These are phyloP conservation scores for Calycina herbarum DNA, from an alignment of 2,329 filamentous ascomycete genomes.

Conservation along the genomic window DNA sequence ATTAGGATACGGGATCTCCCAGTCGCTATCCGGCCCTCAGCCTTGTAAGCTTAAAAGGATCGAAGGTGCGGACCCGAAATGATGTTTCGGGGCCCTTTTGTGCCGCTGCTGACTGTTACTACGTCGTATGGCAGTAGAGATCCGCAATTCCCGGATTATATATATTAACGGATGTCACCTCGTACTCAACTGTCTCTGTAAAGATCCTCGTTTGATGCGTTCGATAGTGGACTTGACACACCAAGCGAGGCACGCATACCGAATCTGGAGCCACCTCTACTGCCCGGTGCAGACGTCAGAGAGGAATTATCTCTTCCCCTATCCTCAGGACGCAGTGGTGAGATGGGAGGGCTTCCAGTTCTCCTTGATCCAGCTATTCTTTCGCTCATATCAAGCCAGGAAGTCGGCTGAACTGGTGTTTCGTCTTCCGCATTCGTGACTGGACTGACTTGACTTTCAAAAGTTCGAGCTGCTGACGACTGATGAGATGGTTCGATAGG, in stretches of 20 bases:
- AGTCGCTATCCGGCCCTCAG: not conserved
- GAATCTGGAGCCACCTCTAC: not conserved
- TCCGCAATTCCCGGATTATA: not conserved
- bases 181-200: not conserved
- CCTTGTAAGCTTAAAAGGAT: not conserved
- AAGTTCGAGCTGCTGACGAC: not conserved
- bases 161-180: not conserved
- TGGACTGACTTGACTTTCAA: not conserved
- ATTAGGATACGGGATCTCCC: not conserved
- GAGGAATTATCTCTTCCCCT: not conserved
- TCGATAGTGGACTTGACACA: not conserved
- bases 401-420: constrained; percentile 1
- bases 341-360: not conserved
- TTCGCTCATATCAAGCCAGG: constrained; percentile 10
- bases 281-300: not conserved
- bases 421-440: not conserved
- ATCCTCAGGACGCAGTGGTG: not conserved
- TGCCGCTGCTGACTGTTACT: not conserved
- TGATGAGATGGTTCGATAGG: not conserved
- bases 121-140: not conserved
- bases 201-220: not conserved
- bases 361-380: not conserved
- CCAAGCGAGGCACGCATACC: not conserved
- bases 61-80: not conserved
- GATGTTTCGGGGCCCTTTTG: not conserved